Evolutionary conservation across 495 filamentous ascomycete genomes (phyloP).

Genomic region (Aspergillus baeticus): DNA sequence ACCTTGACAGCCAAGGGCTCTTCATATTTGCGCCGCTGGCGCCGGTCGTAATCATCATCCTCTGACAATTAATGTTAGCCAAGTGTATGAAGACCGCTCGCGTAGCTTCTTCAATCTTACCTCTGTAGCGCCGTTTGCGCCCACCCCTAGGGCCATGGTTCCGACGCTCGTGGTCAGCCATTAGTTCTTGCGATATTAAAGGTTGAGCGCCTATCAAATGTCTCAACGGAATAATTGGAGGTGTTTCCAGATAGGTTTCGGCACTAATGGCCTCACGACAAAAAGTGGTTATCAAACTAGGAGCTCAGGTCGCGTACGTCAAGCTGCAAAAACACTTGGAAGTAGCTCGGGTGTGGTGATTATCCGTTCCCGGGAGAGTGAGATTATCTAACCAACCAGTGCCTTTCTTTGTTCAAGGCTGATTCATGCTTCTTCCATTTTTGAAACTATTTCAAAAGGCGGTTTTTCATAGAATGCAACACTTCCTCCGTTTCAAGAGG

Average conservation of each 20-base stretch:
- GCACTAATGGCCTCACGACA: constrained; percentile 3
- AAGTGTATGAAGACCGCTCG: background rate
- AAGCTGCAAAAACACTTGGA: constrained; percentile 19
- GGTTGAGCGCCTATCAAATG: background rate
- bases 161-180: constrained; percentile 75
- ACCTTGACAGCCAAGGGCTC: constrained; percentile 73
- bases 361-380: constrained; percentile 23
- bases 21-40: constrained; percentile 75
- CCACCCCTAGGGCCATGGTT: constrained; percentile 57
- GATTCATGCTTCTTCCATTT: too few relatives aligned
- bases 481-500: too few relatives aligned
- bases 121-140: constrained; percentile 65
- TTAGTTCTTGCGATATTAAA: constrained; percentile 27
- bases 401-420: too few relatives aligned
- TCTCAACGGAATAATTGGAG: background rate
- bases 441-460: too few relatives aligned
- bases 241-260: background rate
- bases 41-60: constrained; percentile 73
- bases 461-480: too few relatives aligned
- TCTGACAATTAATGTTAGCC: constrained; percentile 43
- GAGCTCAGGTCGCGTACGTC: constrained; percentile 11
- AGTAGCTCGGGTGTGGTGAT: constrained; percentile 14
- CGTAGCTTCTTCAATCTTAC: constrained; percentile 23
- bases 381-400: constrained; percentile 26
- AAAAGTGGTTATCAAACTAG: constrained; percentile 2